Evolutionary conservation across 164 flowering plant species (phyloP), one percentile per base, ranked within the genome.

Genomic region (Warburgia ugandensis): DNA sequence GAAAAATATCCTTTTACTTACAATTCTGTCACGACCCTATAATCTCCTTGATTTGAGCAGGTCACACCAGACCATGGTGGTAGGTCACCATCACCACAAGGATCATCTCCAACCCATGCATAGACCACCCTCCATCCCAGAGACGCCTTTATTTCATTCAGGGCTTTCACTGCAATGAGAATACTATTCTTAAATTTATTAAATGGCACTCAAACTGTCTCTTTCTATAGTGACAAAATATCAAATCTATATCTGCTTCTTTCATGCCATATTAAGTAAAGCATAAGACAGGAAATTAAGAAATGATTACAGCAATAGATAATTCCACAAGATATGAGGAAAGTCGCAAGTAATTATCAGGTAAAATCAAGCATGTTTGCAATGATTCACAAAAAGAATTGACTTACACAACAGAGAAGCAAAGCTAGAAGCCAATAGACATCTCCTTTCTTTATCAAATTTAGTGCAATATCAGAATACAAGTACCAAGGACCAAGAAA

Each of bases 81-180:
- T 33, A 87, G 71, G 62, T 77, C 89, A n/a, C 94, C 96, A 58
- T 92, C 99, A 27, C 99, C 99, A 63, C 99, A 92, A 31, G 99
- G 99, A 66, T 92, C 99, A 52, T 92, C 98, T 43, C 96, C 96
- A 47, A 92, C 80, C 98, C 98, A 88, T 2, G 98, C 74, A 65
- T 88, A 92, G 42, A 88, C 91, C 55, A 92, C 95, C 50, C 96
- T 85, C 98, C 96, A 92, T 23, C 98, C 98, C 10, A 92, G 85
- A 17, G 88, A 83, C 13, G 94, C 79, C 75, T 88, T 92, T 42
- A 92, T 92, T 65, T 92, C 96, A 57, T 92, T 88, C 70, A 85
- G 56, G 1, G 95, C 96, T 70, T 85, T 91, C 58, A 81, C 97
- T 86, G 77, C 63, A 58, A 67, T 17, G 43, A 30, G 31, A 46